Percentiles rank a stretch among this genome's conserved stretches.
Conservation (phyloP, 2,329 filamentous ascomycete species). For the Fusarium burgessii region DNA sequence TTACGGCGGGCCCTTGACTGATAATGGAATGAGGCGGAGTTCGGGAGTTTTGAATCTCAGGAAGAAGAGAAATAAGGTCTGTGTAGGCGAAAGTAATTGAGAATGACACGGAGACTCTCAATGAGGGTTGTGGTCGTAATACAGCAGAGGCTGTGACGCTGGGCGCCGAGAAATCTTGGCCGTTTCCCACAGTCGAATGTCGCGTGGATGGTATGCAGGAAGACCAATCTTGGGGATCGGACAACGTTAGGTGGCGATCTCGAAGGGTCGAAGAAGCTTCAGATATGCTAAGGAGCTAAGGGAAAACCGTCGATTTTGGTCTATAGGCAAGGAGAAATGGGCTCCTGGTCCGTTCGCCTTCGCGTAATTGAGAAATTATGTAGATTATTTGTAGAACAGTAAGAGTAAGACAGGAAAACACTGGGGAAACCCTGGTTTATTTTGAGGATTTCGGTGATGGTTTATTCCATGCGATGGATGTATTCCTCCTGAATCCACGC, state of each 20-base stretch:
- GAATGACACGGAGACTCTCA: background rate
- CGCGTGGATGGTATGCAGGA: constrained; percentile 20
- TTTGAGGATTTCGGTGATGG: constrained; percentile 13
- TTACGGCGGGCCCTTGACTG: constrained; percentile 23
- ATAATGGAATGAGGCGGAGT: constrained; percentile 21
- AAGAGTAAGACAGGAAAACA: constrained; percentile 12
- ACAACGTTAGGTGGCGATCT: constrained; percentile 28
- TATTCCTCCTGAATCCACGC: constrained; percentile 9
- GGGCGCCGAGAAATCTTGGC: constrained; percentile 35
- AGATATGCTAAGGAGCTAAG: constrained; percentile 4
- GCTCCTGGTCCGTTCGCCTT: constrained; percentile 25
- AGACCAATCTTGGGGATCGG: constrained; percentile 9
- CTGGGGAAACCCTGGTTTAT: constrained; percentile 18
- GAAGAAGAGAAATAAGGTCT: background rate
- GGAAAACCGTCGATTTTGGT: background rate
- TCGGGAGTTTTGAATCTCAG: background rate
- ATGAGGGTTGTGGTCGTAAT: background rate
- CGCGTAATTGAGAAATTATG: constrained; percentile 13
- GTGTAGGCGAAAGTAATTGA: background rate
- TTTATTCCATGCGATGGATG: background rate
- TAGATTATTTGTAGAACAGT: constrained; percentile 9
- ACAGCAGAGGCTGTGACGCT: constrained; percentile 27
- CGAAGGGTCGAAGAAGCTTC: constrained; percentile 29
- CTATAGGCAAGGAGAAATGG: background rate
- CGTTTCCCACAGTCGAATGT: constrained; percentile 25